Conservation (phyloP, 768 basidiomycete species). For the Pleurotus salmoneostramineus region DNA sequence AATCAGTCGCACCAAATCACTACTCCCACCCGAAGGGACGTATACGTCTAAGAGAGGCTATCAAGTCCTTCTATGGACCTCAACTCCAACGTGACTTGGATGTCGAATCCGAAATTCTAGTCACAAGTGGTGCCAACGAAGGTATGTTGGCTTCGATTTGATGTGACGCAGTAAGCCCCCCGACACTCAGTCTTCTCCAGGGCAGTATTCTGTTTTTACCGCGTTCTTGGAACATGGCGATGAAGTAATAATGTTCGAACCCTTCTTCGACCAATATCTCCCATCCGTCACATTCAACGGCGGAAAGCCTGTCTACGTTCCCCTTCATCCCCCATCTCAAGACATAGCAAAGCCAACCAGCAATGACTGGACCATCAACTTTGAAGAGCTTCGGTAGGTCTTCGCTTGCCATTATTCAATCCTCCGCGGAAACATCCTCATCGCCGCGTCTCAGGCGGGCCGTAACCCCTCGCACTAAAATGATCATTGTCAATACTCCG, state of each 20-base stretch:
- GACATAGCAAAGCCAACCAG: constrained; percentile 43
- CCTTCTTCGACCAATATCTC: constrained; percentile 95
- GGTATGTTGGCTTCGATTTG: constrained; percentile 38
- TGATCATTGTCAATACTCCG: constrained; percentile 94
- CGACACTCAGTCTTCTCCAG: constrained; percentile 32
- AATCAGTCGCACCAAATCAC: constrained; percentile 65
- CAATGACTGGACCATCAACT: constrained; percentile 87
- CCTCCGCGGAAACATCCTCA: not conserved
- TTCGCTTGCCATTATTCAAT: not conserved
- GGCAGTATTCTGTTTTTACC: constrained; percentile 89
- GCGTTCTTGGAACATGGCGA: constrained; percentile 92
- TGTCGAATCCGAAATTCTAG: constrained; percentile 83
- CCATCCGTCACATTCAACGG: constrained; percentile 93
- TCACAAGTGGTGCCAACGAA: constrained; percentile 97
- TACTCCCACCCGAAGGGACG: constrained; percentile 92
- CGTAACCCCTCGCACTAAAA: constrained; percentile 86
- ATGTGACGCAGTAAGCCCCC: not conserved
- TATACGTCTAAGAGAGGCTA: constrained; percentile 81
- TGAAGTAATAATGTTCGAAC: constrained; percentile 98
- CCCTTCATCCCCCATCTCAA: constrained; percentile 80
- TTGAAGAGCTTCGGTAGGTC: constrained; percentile 78
- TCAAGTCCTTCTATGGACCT: constrained; percentile 75
- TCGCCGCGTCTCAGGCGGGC: constrained; percentile 47
- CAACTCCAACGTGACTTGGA: constrained; percentile 69
- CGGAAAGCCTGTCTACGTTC: constrained; percentile 90